Evolutionary conservation across 176 grass and related monocot species (phyloP).

Genomic region (Ensete ventricosum): DNA sequence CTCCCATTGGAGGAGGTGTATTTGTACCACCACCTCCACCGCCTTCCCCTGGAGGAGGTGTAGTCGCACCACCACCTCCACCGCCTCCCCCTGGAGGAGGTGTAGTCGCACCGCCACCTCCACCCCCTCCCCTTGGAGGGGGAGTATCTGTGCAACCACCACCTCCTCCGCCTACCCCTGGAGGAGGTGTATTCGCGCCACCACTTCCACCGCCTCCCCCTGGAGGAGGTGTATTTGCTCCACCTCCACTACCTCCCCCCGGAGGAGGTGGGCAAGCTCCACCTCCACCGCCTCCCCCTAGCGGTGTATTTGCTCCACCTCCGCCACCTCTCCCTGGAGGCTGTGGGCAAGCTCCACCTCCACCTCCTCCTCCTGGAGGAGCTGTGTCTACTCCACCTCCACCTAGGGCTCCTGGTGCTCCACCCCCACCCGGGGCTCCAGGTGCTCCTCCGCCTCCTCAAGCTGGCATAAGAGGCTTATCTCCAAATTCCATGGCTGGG

Average conservation of each 20-base stretch:
- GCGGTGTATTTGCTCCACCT: conserved; percentile 25
- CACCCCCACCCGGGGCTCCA: conserved; percentile 36
- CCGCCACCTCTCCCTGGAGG: conserved; percentile 1
- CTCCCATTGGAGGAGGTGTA: conserved; percentile 10
- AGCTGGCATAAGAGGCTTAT: conserved; percentile 35
- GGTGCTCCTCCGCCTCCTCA: conserved; percentile 57
- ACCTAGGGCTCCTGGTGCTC: conserved; percentile 39
- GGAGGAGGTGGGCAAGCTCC: neutral
- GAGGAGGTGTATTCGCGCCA: neutral
- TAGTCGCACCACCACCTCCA: conserved; percentile 25
- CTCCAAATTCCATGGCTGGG: conserved; percentile 32
- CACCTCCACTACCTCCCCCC: conserved; percentile 22
- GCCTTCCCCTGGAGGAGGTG: conserved; percentile 25
- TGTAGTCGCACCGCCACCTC: conserved; percentile 8
- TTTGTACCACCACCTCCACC: conserved; percentile 14
- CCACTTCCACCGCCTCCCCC: conserved; percentile 12
- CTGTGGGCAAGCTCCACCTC: conserved; percentile 32
- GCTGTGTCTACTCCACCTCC: conserved; percentile 37
- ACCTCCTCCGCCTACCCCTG: neutral
- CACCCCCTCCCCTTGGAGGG: neutral
- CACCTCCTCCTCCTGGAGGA: conserved; percentile 35
- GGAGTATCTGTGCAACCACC: conserved; percentile 1
- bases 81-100: conserved; percentile 47
- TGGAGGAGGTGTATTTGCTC: neutral
- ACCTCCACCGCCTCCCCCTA: conserved; percentile 23